A percentile compares a stretch with the other conserved stretches of the same genome.
Evolutionary conservation across 495 filamentous ascomycete genomes (phyloP).

Genomic region (Pseudevernia furfuracea): DNA sequence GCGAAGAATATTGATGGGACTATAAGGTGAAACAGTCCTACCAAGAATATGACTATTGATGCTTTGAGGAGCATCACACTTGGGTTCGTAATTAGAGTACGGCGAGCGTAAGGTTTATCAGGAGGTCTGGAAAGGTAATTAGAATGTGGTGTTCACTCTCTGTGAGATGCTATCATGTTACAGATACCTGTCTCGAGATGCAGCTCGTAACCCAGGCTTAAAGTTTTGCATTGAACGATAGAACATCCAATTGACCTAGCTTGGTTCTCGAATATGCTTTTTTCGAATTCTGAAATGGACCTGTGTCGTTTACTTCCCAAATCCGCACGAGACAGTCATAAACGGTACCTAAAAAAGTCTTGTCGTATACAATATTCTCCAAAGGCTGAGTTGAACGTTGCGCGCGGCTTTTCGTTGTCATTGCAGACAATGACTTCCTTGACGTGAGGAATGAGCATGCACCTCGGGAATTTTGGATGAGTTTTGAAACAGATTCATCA

Average conservation of each 20-base stretch:
- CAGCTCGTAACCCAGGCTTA: background rate
- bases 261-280: background rate
- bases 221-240: background rate
- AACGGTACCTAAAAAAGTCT: background rate
- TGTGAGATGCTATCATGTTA: background rate
- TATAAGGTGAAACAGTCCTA: background rate
- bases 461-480: too few relatives aligned
- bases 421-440: background rate
- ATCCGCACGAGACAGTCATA: background rate
- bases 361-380: background rate
- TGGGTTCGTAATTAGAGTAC: background rate
- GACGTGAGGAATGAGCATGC: too few relatives aligned
- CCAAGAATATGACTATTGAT: background rate
- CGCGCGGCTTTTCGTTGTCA: background rate
- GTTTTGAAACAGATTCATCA: too few relatives aligned
- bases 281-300: background rate
- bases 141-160: too few relatives aligned
- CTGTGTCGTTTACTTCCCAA: background rate
- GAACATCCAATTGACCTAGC: background rate
- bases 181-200: background rate
- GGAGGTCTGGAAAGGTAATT: too few relatives aligned
- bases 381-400: background rate
- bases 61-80: background rate
- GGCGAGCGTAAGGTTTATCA: background rate
- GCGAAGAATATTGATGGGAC: background rate